These are phyloP conservation scores for Anisodus tanguticus DNA, from an alignment of 257 asterid species.

Conservation along the genomic window DNA sequence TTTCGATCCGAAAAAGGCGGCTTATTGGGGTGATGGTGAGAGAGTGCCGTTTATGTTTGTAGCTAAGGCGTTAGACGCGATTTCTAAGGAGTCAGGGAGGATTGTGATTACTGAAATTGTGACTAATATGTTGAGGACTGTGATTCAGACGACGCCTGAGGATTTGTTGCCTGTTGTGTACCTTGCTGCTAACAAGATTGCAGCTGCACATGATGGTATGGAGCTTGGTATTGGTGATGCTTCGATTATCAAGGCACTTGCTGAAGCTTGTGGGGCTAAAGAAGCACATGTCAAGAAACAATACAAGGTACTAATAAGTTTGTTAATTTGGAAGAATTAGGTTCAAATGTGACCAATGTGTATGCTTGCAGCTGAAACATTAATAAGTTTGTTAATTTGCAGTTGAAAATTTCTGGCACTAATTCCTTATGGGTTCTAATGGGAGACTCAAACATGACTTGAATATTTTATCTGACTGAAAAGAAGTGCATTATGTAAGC, in stretches of 20 bases:
- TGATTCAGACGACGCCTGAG: conserved; percentile 75
- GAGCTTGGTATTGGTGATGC: conserved; percentile 96
- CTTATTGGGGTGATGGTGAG: conserved; percentile 78
- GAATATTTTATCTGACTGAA: neutral
- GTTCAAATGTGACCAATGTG: neutral
- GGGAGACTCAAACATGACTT: neutral
- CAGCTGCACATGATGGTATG: conserved; percentile 87
- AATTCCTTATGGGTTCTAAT: neutral
- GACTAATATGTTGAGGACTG: conserved; percentile 91
- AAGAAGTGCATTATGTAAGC: neutral
- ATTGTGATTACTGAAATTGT: conserved; percentile 81
- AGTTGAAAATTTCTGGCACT: too few species aligned
- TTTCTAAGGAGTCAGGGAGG: conserved; percentile 77
- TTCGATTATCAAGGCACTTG: conserved; percentile 83
- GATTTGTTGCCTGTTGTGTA: conserved; percentile 80
- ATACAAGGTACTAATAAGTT: conserved; percentile 56
- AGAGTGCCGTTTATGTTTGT: conserved; percentile 91
- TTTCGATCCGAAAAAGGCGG: conserved; percentile 76
- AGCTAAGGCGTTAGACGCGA: conserved; percentile 80
- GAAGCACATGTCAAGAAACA: conserved; percentile 78
- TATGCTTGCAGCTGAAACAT: neutral
- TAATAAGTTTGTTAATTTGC: too few species aligned
- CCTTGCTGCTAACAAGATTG: conserved; percentile 74
- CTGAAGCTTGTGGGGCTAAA: conserved; percentile 90
- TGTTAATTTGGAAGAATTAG: neutral